These are phyloP conservation scores for Pulchroboletus neoregius DNA, from an alignment of 1,284 basidiomycete species.

Conservation along the genomic window DNA sequence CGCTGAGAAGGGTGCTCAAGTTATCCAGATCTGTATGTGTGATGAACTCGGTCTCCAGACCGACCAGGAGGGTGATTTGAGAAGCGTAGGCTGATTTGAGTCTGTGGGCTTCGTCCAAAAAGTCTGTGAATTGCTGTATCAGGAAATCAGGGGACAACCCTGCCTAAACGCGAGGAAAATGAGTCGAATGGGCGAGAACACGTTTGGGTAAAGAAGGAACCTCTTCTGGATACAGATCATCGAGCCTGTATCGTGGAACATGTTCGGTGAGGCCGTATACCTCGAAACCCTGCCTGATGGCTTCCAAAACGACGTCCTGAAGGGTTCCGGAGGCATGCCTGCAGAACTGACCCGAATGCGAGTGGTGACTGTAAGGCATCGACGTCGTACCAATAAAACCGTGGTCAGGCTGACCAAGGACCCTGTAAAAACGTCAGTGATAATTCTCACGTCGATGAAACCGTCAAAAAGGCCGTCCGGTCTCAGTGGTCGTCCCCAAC, in stretches of 20 bases:
- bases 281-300: slow-evolving; percentile 75
- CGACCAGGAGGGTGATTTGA: slow-evolving; percentile 79
- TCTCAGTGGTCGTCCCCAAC: no score
- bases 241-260: slow-evolving; percentile 76
- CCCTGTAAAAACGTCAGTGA: slow-evolving; percentile 6
- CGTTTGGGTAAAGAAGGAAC: slow-evolving; percentile 40
- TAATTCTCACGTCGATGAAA: slow-evolving; percentile 14
- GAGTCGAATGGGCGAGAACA: slow-evolving; percentile 9
- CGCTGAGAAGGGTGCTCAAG: slow-evolving; percentile 48
- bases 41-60: slow-evolving; percentile 93
- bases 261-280: slow-evolving; percentile 94
- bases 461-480: no score
- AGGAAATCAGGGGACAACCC: slow-evolving; percentile 48
- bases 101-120: slow-evolving; percentile 73
- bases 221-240: slow-evolving; percentile 96
- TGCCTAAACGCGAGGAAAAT: slow-evolving; percentile 37
- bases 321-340: slow-evolving; percentile 80
- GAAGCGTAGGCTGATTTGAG: slow-evolving; percentile 59
- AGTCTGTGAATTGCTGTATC: slow-evolving; percentile 58
- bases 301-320: slow-evolving; percentile 76
- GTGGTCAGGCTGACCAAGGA: no score
- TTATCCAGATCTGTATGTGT: slow-evolving; percentile 60
- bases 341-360: slow-evolving; percentile 97
- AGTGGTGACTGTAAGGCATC: slow-evolving; percentile 92
- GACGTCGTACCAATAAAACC: background rate